These are phyloP conservation scores for Monosporozyma yasuniensis DNA, from an alignment of 805 yeast genomes.

Conservation along the genomic window DNA sequence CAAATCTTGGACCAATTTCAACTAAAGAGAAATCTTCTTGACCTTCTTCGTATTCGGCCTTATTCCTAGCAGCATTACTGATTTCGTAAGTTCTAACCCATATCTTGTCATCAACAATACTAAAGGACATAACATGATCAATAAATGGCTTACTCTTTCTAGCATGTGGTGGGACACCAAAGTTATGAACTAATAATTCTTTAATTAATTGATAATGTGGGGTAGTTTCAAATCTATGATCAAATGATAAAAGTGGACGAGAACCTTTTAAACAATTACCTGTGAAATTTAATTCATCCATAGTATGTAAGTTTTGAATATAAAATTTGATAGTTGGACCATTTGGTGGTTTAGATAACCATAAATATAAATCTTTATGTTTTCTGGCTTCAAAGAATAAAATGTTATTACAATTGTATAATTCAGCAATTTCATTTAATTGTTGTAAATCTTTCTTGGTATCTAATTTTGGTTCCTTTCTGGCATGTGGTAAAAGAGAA, in stretches of 20 bases:
- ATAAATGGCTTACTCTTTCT: constrained; percentile 89
- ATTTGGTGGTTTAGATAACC: constrained; percentile 95
- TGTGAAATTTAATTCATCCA: constrained; percentile 91
- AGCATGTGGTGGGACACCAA: constrained; percentile 93
- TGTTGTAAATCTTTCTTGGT: constrained; percentile 81
- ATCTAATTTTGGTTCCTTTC: constrained; percentile 94
- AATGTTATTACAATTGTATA: constrained; percentile 93
- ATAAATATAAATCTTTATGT: constrained; percentile 87
- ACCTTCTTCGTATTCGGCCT: constrained; percentile 43
- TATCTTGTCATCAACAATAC: constrained; percentile 84
- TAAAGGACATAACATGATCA: constrained; percentile 90
- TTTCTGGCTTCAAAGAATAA: constrained; percentile 92
- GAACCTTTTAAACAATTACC: constrained; percentile 95
- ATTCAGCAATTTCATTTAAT: constrained; percentile 90
- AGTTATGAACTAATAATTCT: constrained; percentile 71
- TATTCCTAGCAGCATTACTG: constrained; percentile 45
- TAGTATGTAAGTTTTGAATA: constrained; percentile 88
- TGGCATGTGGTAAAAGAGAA: constrained; percentile 79
- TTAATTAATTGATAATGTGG: constrained; percentile 70
- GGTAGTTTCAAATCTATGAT: constrained; percentile 58
- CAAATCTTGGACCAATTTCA: constrained; percentile 96
- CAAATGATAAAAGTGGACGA: constrained; percentile 87
- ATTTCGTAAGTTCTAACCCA: constrained; percentile 97
- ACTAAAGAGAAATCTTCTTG: constrained; percentile 64
- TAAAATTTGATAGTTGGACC: constrained; percentile 95